Conservation (phyloP, 1,284 basidiomycete genomes). For the Ceratobasidium sp. region DNA sequence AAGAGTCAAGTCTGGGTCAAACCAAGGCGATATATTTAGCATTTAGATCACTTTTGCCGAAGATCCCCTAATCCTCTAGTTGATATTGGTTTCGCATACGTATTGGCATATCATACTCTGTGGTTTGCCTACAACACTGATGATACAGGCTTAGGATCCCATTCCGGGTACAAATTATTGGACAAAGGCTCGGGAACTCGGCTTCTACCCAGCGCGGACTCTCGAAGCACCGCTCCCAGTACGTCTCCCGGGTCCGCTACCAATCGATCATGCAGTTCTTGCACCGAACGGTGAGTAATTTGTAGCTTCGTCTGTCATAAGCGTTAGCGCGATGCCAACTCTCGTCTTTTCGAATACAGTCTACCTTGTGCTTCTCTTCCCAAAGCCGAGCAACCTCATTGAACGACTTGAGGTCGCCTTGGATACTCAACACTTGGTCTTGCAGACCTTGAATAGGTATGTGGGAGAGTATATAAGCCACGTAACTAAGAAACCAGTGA, state of each 20-base stretch:
- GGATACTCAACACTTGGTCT: slow-evolving; percentile 34
- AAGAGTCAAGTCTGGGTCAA: no score
- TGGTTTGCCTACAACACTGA: neutral
- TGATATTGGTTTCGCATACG: no score
- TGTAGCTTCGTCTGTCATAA: slow-evolving; percentile 13
- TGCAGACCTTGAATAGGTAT: slow-evolving; percentile 27
- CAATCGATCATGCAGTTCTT: slow-evolving; percentile 26
- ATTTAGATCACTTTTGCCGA: no score
- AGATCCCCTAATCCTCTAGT: no score
- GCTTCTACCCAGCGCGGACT: slow-evolving; percentile 26
- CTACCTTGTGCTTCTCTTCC: slow-evolving; percentile 45
- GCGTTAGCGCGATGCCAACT: neutral
- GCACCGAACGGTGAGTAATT: slow-evolving; percentile 28
- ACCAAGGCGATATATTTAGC: no score
- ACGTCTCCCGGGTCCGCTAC: slow-evolving; percentile 24
- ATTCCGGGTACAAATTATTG: slow-evolving; percentile 29
- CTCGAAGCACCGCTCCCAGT: slow-evolving; percentile 22
- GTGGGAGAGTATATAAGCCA: slow-evolving; percentile 42
- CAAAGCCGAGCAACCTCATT: slow-evolving; percentile 44
- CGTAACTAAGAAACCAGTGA: slow-evolving; percentile 12
- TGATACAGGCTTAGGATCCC: slow-evolving; percentile 30
- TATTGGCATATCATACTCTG: no score
- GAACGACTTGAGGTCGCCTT: slow-evolving; percentile 45
- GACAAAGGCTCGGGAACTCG: slow-evolving; percentile 33
- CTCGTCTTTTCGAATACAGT: neutral